Conservation (phyloP, 768 basidiomycete genomes). For the Steccherinum ochraceum region DNA sequence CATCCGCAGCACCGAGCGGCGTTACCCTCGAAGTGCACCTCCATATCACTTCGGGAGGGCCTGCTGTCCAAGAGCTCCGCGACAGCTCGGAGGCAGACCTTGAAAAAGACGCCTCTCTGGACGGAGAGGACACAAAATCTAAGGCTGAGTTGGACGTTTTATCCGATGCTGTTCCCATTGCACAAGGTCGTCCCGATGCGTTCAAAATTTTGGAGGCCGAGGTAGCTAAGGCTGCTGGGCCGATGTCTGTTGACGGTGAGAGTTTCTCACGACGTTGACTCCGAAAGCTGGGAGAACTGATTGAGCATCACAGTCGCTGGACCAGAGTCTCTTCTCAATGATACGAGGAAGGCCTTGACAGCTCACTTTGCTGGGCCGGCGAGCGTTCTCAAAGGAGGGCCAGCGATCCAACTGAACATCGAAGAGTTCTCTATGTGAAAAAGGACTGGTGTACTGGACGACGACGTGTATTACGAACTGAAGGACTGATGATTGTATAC, state of each 20-base stretch:
- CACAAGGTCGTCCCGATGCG: neutral
- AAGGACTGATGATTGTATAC: no score
- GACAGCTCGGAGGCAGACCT: neutral
- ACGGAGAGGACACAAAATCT: neutral
- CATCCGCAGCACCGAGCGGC: slow-evolving; percentile 1
- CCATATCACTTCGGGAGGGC: slow-evolving; percentile 10
- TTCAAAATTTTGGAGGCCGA: slow-evolving; percentile 18
- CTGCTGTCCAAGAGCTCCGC: neutral
- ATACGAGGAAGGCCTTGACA: slow-evolving; percentile 4
- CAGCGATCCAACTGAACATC: slow-evolving; percentile 12
- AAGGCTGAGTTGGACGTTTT: neutral
- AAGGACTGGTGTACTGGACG: no score
- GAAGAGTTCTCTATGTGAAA: slow-evolving; percentile 13
- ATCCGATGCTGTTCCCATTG: neutral
- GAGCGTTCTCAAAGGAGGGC: slow-evolving; percentile 13
- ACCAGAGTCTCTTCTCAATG: slow-evolving; percentile 2
- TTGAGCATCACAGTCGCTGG: slow-evolving; percentile 5
- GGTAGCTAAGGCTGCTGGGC: slow-evolving; percentile 15
- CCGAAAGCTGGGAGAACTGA: neutral
- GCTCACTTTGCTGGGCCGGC: slow-evolving; percentile 5
- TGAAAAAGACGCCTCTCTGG: neutral
- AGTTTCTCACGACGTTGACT: neutral
- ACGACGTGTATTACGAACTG: no score
- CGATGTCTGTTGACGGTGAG: slow-evolving; percentile 27
- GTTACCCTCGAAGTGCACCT: slow-evolving; percentile 14